Conservation (phyloP, 495 filamentous ascomycete genomes). For the Filosporella fistucella region DNA sequence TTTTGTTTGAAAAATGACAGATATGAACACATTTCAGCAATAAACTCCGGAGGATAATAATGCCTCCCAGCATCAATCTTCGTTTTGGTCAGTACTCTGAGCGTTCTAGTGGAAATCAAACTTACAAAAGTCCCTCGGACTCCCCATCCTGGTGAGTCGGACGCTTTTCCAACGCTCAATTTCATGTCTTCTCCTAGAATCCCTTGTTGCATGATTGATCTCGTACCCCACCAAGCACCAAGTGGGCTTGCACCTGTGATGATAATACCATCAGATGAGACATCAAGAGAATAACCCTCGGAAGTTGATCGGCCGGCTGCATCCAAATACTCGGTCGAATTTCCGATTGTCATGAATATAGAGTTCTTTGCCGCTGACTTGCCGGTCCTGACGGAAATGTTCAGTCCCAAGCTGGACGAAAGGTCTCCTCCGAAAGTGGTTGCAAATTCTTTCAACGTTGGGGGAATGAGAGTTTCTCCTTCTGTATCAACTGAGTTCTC, state of each 20-base stretch:
- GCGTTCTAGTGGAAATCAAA: neutral
- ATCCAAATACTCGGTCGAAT: conserved; percentile 35
- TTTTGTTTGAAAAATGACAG: conserved; percentile 53
- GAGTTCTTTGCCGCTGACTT: conserved; percentile 20
- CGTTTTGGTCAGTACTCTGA: conserved; percentile 11
- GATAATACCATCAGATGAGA: conserved; percentile 31
- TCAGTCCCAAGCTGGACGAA: conserved; percentile 22
- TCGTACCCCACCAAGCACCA: conserved; percentile 49
- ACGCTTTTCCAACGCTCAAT: conserved; percentile 29
- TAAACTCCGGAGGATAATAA: conserved; percentile 46
- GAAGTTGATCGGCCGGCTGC: conserved; percentile 36
- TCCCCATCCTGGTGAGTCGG: conserved; percentile 45
- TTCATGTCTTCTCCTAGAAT: conserved; percentile 30
- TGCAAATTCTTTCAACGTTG: conserved; percentile 38
- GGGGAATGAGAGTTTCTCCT: conserved; percentile 45
- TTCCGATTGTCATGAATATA: conserved; percentile 40
- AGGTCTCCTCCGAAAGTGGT: conserved; percentile 38
- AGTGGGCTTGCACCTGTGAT: conserved; percentile 46
- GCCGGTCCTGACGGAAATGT: conserved; percentile 24
- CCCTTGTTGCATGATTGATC: conserved; percentile 43
- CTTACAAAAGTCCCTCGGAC: conserved; percentile 29
- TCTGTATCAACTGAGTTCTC: conserved; percentile 28
- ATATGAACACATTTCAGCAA: conserved; percentile 47
- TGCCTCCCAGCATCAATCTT: conserved; percentile 47
- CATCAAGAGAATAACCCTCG: conserved; percentile 42